A percentile compares a stretch with the other conserved stretches of the same genome.
Evolutionary conservation across 345 rosid species (phyloP).

Genomic region (Moricandia moricandioides): DNA sequence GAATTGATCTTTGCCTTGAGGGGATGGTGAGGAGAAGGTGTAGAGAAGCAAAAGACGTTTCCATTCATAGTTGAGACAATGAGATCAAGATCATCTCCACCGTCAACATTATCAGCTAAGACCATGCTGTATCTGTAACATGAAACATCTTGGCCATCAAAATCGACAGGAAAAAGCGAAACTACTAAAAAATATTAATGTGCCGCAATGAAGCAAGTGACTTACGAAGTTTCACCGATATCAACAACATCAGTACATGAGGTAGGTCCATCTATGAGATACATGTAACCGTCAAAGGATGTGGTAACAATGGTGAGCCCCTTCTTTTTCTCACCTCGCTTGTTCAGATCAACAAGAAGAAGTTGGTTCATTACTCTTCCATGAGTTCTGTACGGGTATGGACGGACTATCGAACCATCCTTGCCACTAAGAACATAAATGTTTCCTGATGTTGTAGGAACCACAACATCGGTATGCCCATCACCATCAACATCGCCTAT

Average conservation of each 20-base stretch:
- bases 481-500: conserved; percentile 97
- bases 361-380: conserved; percentile 99
- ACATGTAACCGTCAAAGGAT: conserved; percentile 94
- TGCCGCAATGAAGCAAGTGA: conserved; percentile 7
- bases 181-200: not conserved
- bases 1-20: conserved; percentile 66
- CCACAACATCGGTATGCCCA: conserved; percentile 88
- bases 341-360: conserved; percentile 88
- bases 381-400: conserved; percentile 95
- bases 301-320: conserved; percentile 92
- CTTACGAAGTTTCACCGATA: conserved; percentile 99
- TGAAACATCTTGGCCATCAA: conserved; percentile 16
- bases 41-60: conserved; percentile 97
- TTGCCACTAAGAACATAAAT: conserved; percentile 89
- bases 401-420: conserved; percentile 83
- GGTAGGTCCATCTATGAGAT: conserved; percentile 96
- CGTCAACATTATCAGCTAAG: conserved; percentile 96
- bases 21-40: conserved; percentile 96
- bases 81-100: conserved; percentile 99
- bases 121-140: conserved; percentile 87
- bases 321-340: conserved; percentile 69
- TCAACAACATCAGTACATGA: conserved; percentile 97
- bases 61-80: conserved; percentile 97
- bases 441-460: conserved; percentile 91
- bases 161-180: conserved; percentile 4